Conservation (phyloP, 2,329 filamentous ascomycete genomes). For the Neonectria punicea region DNA sequence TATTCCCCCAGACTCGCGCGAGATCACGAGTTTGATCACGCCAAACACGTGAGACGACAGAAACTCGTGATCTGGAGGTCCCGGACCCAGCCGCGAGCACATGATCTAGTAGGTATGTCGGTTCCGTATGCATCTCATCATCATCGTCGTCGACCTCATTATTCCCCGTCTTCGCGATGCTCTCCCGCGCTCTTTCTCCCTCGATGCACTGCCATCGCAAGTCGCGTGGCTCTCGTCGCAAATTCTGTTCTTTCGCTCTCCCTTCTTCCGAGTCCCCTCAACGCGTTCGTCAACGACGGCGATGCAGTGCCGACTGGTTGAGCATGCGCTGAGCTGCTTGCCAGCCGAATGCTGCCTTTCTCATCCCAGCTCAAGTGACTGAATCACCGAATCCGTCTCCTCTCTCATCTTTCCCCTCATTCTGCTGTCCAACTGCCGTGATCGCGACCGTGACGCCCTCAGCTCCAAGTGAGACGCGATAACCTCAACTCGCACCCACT, state of each 20-base stretch:
- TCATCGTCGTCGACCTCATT: conserved; percentile 18
- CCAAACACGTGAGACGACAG: conserved; percentile 56
- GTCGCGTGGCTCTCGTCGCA: conserved; percentile 18
- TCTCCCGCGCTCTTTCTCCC: not conserved
- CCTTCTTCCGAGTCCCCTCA: conserved; percentile 11
- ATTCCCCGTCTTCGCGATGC: conserved; percentile 16
- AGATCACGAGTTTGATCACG: conserved; percentile 61
- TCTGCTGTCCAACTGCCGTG: conserved; percentile 26
- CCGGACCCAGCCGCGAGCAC: conserved; percentile 49
- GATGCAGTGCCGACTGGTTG: conserved; percentile 13
- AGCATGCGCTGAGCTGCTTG: conserved; percentile 5
- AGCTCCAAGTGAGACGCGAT: conserved; percentile 15
- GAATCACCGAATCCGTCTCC: conserved; percentile 38
- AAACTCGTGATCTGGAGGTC: conserved; percentile 57
- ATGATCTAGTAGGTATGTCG: conserved; percentile 59
- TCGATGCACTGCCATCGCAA: not conserved
- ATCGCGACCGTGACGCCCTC: conserved; percentile 24
- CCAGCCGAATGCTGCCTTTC: not conserved
- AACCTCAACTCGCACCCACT: not conserved
- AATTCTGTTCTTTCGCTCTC: conserved; percentile 5
- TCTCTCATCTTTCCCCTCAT: conserved; percentile 9
- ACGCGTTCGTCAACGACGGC: conserved; percentile 6
- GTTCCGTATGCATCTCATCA: conserved; percentile 35
- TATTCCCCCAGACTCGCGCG: conserved; percentile 50
- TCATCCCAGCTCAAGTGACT: conserved; percentile 32